These are phyloP conservation scores for Fraxinus quadrangulata DNA, from an alignment of 257 asterid genomes.

Conservation along the genomic window DNA sequence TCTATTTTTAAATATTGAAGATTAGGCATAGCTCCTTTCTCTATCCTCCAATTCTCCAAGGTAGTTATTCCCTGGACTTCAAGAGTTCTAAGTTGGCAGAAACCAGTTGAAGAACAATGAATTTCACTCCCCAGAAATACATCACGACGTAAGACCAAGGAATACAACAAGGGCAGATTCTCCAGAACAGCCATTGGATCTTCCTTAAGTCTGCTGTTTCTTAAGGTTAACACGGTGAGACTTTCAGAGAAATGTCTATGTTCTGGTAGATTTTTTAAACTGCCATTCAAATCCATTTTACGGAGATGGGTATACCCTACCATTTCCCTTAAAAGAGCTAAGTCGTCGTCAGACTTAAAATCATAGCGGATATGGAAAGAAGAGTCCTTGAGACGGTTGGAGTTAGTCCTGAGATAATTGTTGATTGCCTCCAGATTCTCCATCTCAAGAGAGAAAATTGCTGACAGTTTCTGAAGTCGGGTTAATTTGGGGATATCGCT, in stretches of 20 bases:
- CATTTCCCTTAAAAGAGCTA: conserved; percentile 31
- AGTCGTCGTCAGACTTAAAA: conserved; percentile 47
- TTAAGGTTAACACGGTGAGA: conserved; percentile 48
- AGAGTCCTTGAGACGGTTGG: conserved; percentile 35
- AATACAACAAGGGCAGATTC: conserved; percentile 37
- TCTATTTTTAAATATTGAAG: conserved; percentile 42
- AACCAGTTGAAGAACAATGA: conserved; percentile 40
- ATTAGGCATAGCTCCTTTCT: conserved; percentile 47
- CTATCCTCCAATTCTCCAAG: conserved; percentile 47
- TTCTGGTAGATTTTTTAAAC: conserved; percentile 45
- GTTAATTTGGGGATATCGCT: conserved; percentile 45
- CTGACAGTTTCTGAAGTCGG: conserved; percentile 47
- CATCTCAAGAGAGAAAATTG: conserved; percentile 35
- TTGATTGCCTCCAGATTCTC: conserved; percentile 40
- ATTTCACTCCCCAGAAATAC: conserved; percentile 41
- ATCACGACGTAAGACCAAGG: conserved; percentile 38
- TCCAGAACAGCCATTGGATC: conserved; percentile 54
- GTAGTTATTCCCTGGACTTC: conserved; percentile 36
- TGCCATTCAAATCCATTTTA: conserved; percentile 49
- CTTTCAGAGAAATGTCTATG: conserved; percentile 29
- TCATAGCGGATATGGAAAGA: conserved; percentile 46
- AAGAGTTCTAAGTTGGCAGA: conserved; percentile 39
- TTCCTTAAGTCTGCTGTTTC: conserved; percentile 50
- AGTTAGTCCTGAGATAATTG: conserved; percentile 22
- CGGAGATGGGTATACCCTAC: conserved; percentile 45